A percentile compares a stretch with the other conserved stretches of the same genome.
Evolutionary conservation across 768 basidiomycete species (phyloP).

Genomic region (Auriscalpium microsporum): DNA sequence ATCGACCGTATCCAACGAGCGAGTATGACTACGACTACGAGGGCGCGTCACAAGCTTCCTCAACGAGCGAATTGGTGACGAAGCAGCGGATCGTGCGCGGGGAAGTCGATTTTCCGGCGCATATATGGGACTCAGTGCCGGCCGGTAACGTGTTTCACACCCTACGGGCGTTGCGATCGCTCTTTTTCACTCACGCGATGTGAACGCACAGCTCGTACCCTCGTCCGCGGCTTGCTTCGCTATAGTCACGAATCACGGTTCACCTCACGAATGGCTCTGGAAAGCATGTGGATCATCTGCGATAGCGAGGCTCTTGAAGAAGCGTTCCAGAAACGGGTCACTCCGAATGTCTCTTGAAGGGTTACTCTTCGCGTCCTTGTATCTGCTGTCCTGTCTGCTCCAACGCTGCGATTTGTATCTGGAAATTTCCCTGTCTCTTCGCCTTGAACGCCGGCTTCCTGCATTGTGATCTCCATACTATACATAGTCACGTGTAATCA

Average conservation of each 20-base stretch:
- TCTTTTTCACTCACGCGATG: not conserved
- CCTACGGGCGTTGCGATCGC: not conserved
- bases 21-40: not conserved
- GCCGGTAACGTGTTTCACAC: slow-evolving; percentile 41
- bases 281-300: slow-evolving; percentile 56
- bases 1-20: slow-evolving; percentile 22
- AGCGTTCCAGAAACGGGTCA: slow-evolving; percentile 52
- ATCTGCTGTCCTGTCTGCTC: not conserved
- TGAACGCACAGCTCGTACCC: slow-evolving; percentile 39
- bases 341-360: not conserved
- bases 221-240: slow-evolving; percentile 55
- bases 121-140: slow-evolving; percentile 46
- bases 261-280: slow-evolving; percentile 53
- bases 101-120: slow-evolving; percentile 34
- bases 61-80: not conserved
- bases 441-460: not conserved
- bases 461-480: too few species aligned
- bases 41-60: not conserved
- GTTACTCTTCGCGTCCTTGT: not conserved
- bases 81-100: slow-evolving; percentile 1
- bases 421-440: not conserved
- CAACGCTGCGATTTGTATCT: not conserved
- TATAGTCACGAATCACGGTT: slow-evolving; percentile 49
- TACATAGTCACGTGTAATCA: not conserved
- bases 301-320: slow-evolving; percentile 54